Percentiles rank a stretch among this genome's conserved stretches.
Conservation (phyloP, 495 filamentous ascomycete species). For the Aspergillus nidulans region DNA sequence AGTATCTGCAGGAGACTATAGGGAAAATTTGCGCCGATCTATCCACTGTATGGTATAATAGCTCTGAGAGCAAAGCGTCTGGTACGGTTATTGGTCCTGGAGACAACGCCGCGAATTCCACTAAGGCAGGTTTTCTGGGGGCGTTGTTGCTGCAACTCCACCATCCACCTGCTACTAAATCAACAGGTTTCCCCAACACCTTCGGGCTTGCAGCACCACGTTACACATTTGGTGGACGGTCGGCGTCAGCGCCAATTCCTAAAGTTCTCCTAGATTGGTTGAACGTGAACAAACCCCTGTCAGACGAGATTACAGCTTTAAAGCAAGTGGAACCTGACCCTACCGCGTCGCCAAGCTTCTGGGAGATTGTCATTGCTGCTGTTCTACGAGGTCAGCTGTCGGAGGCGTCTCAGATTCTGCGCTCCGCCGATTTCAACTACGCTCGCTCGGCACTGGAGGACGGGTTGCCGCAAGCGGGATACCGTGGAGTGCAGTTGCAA, state of each 20-base stretch:
- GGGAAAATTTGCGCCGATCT: slow-evolving; percentile 53
- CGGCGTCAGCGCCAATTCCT: slow-evolving; percentile 54
- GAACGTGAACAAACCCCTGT: slow-evolving; percentile 57
- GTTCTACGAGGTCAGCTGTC: slow-evolving; percentile 67
- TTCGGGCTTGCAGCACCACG: slow-evolving; percentile 22
- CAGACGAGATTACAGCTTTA: slow-evolving; percentile 55
- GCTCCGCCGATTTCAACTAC: slow-evolving; percentile 67
- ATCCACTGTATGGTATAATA: slow-evolving; percentile 53
- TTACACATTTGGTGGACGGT: slow-evolving; percentile 31
- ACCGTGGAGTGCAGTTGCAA: slow-evolving; percentile 63
- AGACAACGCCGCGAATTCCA: slow-evolving; percentile 50
- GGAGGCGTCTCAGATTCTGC: slow-evolving; percentile 59
- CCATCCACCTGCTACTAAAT: slow-evolving; percentile 52
- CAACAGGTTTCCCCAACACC: slow-evolving; percentile 21
- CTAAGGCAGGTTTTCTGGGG: slow-evolving; percentile 70
- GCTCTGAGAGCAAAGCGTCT: slow-evolving; percentile 36
- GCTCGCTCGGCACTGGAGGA: slow-evolving; percentile 57
- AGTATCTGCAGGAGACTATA: slow-evolving; percentile 51
- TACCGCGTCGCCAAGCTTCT: slow-evolving; percentile 68
- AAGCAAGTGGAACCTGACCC: slow-evolving; percentile 61
- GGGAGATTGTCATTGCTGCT: slow-evolving; percentile 66
- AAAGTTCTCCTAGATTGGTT: slow-evolving; percentile 77
- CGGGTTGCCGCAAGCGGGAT: slow-evolving; percentile 56
- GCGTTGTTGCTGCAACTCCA: slow-evolving; percentile 69
- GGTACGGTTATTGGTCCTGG: slow-evolving; percentile 58